Evolutionary conservation across 306 rosid species (phyloP), one percentile per base, ranked within the genome.

Genomic region (Argentina anserina): DNA sequence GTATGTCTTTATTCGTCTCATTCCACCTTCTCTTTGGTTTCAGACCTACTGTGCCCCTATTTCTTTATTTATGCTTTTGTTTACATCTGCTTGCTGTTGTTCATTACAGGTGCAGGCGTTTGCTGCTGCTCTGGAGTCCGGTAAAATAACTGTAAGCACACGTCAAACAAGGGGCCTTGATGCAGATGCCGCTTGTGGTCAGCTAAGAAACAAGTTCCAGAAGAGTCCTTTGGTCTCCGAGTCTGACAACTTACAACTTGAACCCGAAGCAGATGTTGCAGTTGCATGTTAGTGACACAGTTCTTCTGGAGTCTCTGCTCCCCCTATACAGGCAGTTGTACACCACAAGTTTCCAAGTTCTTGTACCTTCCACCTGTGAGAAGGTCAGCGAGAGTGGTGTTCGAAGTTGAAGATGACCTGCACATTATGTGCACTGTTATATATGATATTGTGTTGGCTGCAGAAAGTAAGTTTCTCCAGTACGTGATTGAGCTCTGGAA

Each of bases 101-200:
- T 74, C 9, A 50, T 87, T 76, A 64, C 77, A 94, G 98, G 87
- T 88, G 40, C 76, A 69, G 75, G 91, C 97, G 65, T 94, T 94
- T 91, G 84, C 82, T 37, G 81, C 84, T 80, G 88, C 98, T 71
- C 68, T 94, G 78, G 92, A 91, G 70, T 82, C 92, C 31, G 60
- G 80, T 47, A 94, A 88, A 81, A 84, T 89, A 83, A 86, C 96
- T 12, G 92, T 85, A 37, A 94, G 91, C 20, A 72, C 84, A 20
- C 94, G 98, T 34, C 95, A 91, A 89, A 94, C 97, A 39, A 84
- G 98, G 82, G 98, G 98, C 63, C 62, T 91, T 74, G 98, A 91
- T 42, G 98, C 98, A 66, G 92, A 90, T 83, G 98, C 98, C 40
- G 98, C 98, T 63, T 94, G 98, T 80, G 98, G 98, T 63, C 98